Base-by-base conservation (phyloP, 306 rosid genomes). In the Prunus salicina region DNA sequence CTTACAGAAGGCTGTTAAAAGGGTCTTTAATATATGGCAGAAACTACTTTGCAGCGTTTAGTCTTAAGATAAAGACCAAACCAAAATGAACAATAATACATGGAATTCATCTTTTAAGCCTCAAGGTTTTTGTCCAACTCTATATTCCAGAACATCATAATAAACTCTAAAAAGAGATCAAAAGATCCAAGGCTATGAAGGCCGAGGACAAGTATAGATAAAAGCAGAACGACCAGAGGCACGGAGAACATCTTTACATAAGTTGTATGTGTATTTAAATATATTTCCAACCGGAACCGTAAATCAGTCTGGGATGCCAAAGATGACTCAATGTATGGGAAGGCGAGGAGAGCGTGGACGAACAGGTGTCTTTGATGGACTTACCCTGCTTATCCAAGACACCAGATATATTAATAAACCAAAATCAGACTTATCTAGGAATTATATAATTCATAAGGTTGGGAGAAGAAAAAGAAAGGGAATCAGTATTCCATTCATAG, bases 301-400 rank as follows among this genome's bases (percentile, higher is more conserved):
- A 72, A 58, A 67, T 57, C 71, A 30, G 64, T 32, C 84, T 64
- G 73, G 81, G 41, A 79, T 52, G 77, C 78, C 67, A n/a, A 47
- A 45, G 75, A 32, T 56, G 28, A 60, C 22, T 70, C 67, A 63
- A 41, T 76, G 87, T 70, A 61, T 32, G 57, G 85, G 70, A 67
- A 82, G 81, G 72, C 85, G 82, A 57, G 85, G 85, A 57, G 75
- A 67, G 3, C 85, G 85, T 12, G 85, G 79, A 38, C 85, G 85
- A 51, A 82, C 85, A 13, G 85, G 85, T 22, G 82, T 82, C 64
- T 82, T 82, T 16, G 85, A 82, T 34, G 85, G 85, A 72, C 85
- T 82, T 45, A 82, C 72, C 85, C 85, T 82, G 85, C 18, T 47
- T 56, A 62, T 49, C 2, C 19, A 77, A 45, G 66, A 41, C 20